These are phyloP conservation scores for Cercophora samala DNA, from an alignment of 495 filamentous ascomycete species.

Conservation along the genomic window DNA sequence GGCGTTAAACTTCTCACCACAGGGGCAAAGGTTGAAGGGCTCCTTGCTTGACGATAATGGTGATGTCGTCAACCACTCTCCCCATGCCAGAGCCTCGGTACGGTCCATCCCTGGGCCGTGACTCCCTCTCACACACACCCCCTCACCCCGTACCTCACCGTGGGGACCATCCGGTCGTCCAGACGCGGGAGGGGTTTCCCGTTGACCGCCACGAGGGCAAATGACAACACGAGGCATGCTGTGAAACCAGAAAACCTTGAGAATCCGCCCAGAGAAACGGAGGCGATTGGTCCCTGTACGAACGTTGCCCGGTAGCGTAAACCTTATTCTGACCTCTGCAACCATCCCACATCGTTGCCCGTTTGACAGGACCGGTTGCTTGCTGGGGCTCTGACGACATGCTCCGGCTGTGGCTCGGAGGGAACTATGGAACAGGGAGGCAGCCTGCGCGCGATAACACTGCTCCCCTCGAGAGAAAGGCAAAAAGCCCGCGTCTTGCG, in stretches of 20 bases:
- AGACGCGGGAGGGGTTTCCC: neutral
- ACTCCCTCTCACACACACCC: too few species aligned
- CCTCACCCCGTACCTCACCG: neutral
- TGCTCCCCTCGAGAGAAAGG: neutral
- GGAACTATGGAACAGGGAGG: neutral
- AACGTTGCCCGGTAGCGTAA: constrained; percentile 17
- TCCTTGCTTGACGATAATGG: neutral
- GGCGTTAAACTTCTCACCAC: neutral
- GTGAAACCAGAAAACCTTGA: neutral
- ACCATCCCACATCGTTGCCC: neutral
- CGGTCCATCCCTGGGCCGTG: neutral
- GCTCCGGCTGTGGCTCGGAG: neutral
- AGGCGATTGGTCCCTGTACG: constrained; percentile 10
- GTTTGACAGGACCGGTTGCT: neutral
- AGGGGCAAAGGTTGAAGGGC: neutral
- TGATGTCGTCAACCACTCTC: neutral
- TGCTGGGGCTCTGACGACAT: neutral
- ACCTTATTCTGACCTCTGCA: constrained; percentile 19
- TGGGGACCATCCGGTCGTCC: neutral
- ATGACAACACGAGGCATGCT: neutral
- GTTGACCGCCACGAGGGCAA: neutral
- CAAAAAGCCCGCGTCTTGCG: neutral
- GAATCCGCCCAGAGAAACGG: neutral
- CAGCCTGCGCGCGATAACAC: neutral
- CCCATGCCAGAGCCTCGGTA: neutral